Evolutionary conservation across 2,329 filamentous ascomycete species (phyloP).

Genomic region (Aspergillus quadrilineatus): DNA sequence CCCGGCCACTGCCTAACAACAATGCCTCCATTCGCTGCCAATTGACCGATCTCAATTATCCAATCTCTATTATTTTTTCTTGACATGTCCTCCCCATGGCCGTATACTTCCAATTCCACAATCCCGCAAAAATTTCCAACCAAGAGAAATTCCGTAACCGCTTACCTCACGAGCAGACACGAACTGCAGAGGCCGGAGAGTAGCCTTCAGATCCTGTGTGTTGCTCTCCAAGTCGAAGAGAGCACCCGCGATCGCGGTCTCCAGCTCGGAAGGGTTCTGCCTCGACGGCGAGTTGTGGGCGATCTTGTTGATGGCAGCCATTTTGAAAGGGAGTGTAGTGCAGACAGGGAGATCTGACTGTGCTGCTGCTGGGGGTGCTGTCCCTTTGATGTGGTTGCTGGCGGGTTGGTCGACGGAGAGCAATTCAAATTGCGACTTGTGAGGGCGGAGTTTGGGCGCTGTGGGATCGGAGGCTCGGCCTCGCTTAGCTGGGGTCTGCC

Average conservation of each 20-base stretch:
- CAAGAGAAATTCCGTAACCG: slow-evolving; percentile 16
- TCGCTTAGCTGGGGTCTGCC: slow-evolving; percentile 34
- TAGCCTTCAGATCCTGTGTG: slow-evolving; percentile 94
- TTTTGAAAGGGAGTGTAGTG: slow-evolving; percentile 44
- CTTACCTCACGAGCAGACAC: slow-evolving; percentile 99
- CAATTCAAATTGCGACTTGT: slow-evolving; percentile 24
- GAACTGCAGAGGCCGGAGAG: slow-evolving; percentile 96
- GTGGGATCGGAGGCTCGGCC: slow-evolving; percentile 31
- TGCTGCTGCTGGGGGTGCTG: slow-evolving; percentile 34
- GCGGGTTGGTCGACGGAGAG: slow-evolving; percentile 34
- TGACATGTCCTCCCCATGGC: background rate
- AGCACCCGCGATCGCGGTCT: slow-evolving; percentile 94
- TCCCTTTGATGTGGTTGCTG: slow-evolving; percentile 30
- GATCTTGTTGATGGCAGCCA: slow-evolving; percentile 95
- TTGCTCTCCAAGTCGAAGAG: slow-evolving; percentile 99
- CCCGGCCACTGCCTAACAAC: background rate
- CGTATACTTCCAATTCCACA: background rate
- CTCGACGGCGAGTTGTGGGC: slow-evolving; percentile 94
- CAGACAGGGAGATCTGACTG: slow-evolving; percentile 40
- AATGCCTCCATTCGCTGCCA: background rate
- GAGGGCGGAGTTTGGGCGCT: slow-evolving; percentile 19
- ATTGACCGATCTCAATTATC: background rate
- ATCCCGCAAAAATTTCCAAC: background rate
- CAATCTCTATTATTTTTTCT: background rate
- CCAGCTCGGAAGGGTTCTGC: slow-evolving; percentile 94